Evolutionary conservation across 2,329 filamentous ascomycete genomes (phyloP).

Genomic region (Fusarium redolens): DNA sequence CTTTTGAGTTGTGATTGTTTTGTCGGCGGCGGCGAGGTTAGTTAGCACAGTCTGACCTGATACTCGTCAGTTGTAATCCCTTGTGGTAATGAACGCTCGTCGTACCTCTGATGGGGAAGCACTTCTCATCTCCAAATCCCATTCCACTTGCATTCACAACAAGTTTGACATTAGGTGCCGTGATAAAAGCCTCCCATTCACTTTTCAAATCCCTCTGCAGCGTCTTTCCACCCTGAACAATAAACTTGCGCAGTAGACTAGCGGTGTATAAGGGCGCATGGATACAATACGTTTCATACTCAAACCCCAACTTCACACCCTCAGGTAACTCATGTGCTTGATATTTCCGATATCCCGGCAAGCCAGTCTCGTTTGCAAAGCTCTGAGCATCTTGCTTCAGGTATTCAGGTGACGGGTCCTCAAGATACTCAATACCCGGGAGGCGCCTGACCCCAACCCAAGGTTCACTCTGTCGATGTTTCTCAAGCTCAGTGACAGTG

Average conservation of each 20-base stretch:
- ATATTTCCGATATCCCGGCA: slow-evolving; percentile 47
- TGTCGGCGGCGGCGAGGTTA: slow-evolving; percentile 49
- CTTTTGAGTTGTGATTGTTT: slow-evolving; percentile 69
- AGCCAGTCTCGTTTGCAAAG: slow-evolving; percentile 46
- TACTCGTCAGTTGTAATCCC: not conserved
- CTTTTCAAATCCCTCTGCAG: slow-evolving; percentile 44
- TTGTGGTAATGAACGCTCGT: rapidly evolving
- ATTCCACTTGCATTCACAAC: slow-evolving; percentile 51
- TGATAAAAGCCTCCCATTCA: slow-evolving; percentile 48
- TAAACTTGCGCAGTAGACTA: slow-evolving; percentile 47
- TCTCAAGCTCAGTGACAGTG: slow-evolving; percentile 43
- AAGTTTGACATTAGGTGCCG: slow-evolving; percentile 38
- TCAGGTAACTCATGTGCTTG: slow-evolving; percentile 53
- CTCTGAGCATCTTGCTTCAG: slow-evolving; percentile 40
- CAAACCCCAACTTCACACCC: slow-evolving; percentile 58
- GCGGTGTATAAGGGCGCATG: slow-evolving; percentile 66
- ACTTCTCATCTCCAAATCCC: slow-evolving; percentile 49
- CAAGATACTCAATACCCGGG: slow-evolving; percentile 64
- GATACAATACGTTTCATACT: slow-evolving; percentile 66
- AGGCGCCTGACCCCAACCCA: slow-evolving; percentile 60
- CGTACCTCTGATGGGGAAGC: slow-evolving; percentile 51
- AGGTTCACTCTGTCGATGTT: slow-evolving; percentile 40
- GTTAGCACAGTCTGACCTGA: slow-evolving; percentile 53
- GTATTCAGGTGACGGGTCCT: slow-evolving; percentile 57
- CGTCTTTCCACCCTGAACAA: slow-evolving; percentile 47